These are phyloP conservation scores for Pseudogymnoascus sp. DNA, from an alignment of 2,329 filamentous ascomycete species.

Conservation along the genomic window DNA sequence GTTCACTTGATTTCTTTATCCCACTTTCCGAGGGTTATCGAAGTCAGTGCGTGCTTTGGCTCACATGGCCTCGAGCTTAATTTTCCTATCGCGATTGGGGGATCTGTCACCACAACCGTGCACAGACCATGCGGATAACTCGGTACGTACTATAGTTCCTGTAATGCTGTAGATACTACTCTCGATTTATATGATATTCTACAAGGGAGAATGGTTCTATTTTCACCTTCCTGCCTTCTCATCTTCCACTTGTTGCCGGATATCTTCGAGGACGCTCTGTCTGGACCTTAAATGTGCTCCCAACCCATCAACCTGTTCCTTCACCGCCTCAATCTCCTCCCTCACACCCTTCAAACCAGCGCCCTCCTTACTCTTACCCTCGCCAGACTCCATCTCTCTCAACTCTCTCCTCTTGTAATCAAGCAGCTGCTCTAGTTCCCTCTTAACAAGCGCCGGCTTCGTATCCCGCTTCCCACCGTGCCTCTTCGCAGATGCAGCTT, in stretches of 20 bases:
- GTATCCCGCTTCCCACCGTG: conserved; percentile 59
- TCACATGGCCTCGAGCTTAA: conserved; percentile 8
- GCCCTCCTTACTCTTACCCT: conserved; percentile 59
- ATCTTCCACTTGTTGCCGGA: conserved; percentile 76
- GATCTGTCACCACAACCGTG: neutral
- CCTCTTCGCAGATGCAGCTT: conserved; percentile 59
- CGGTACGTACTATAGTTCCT: neutral
- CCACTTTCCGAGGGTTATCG: conserved; percentile 6
- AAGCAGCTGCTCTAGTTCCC: conserved; percentile 84
- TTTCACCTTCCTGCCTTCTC: conserved; percentile 55
- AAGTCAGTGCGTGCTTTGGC: conserved; percentile 9
- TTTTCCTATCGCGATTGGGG: conserved; percentile 11
- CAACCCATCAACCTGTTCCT: conserved; percentile 85
- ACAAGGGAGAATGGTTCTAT: neutral
- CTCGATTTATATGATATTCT: conserved; percentile 5
- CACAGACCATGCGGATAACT: neutral
- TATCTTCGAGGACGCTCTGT: conserved; percentile 64
- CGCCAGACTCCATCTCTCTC: conserved; percentile 64
- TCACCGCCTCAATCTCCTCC: conserved; percentile 84
- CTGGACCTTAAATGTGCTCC: conserved; percentile 72
- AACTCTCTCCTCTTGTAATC: conserved; percentile 86
- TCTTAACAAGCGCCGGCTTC: conserved; percentile 85
- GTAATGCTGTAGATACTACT: neutral
- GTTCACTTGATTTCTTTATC: conserved; percentile 5
- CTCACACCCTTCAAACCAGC: conserved; percentile 65